Evolutionary conservation across 257 asterid genomes (phyloP), one percentile per base, ranked within the genome.

Genomic region (Paulownia fortunei): DNA sequence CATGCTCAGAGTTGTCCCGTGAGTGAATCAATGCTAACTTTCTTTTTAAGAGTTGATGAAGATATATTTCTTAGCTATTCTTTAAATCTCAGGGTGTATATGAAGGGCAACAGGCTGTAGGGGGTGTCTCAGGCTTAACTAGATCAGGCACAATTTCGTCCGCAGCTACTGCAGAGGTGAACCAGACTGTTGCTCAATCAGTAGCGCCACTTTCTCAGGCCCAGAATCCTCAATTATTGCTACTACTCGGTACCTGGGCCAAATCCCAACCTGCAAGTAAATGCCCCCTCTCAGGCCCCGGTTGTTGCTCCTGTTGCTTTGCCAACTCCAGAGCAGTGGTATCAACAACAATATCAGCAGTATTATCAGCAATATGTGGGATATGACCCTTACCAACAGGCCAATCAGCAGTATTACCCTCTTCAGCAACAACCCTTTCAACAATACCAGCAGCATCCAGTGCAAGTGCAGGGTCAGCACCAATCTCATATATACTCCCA

Each of bases 1-100:
- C 99, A 93, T 74, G 99, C 97, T 10, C 92, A 85, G 83, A 88
- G 73, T 81, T 95, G 99, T 78, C 87, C 94, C 12, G 99, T 95
- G 87, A 88, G 99, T 83, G 72, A 49, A 30, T 81, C 27, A 44
- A 49, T 64, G 59, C 60, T 47, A 76, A 56, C 49, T 21, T 26
- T 26, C 24, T 54, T 73, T 55, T 41, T 27, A 76, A 47, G 19
- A 66, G 42, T n/a, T 60, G 15, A n/a, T 15, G 30, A 19, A 41
- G 32, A 18, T 80, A 66, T 51, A 54, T 54, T 74, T 60, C 76
- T 67, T 47, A 52, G 42, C 3, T 81, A 4, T 54, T 36, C 0
- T 21, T 51, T 26, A 52, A 58, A 69, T 82, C 16, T 10, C 88
- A 94, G 98, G 98, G 98, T 23, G 95, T 74, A 18, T 79, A 88